Evolutionary conservation across 2,329 filamentous ascomycete genomes (phyloP).

Genomic region (Waltergamsia citrina): DNA sequence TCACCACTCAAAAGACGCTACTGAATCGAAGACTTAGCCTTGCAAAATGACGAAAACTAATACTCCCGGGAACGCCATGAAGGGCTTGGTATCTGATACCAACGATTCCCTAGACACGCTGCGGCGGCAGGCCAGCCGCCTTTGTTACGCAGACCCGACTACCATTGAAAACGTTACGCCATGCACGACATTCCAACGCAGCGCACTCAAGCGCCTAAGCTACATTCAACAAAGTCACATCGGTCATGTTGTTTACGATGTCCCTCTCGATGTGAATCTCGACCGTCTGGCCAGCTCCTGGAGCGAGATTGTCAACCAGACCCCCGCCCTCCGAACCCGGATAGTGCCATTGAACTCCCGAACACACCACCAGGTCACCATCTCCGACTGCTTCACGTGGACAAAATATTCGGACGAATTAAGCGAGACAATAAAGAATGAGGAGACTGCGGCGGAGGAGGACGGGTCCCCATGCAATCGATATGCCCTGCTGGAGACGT

Average conservation of each 20-base stretch:
- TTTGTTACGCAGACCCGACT: conserved; percentile 1
- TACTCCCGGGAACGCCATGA: too few species aligned
- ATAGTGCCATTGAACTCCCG: neutral
- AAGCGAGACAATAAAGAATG: neutral
- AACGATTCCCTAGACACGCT: neutral
- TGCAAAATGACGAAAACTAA: too few species aligned
- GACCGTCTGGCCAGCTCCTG: conserved; percentile 2
- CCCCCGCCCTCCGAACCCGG: neutral
- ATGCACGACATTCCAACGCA: conserved; percentile 1
- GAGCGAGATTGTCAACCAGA: neutral
- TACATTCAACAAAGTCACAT: conserved; percentile 1
- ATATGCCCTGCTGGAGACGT: conserved; percentile 1
- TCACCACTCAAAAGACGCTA: conserved; percentile 1
- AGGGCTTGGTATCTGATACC: neutral
- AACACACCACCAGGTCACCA: neutral
- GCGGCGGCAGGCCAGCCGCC: neutral
- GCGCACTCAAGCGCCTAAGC: conserved; percentile 1
- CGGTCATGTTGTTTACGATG: conserved; percentile 1
- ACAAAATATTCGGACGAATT: neutral
- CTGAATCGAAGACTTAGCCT: too few species aligned
- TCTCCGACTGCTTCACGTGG: neutral
- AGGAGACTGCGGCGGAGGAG: conserved; percentile 1
- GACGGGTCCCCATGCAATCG: neutral
- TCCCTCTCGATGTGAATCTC: neutral
- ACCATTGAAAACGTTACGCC: neutral